Conservation (phyloP, 2,329 filamentous ascomycete genomes). For the Aureobasidium leucospermi region DNA sequence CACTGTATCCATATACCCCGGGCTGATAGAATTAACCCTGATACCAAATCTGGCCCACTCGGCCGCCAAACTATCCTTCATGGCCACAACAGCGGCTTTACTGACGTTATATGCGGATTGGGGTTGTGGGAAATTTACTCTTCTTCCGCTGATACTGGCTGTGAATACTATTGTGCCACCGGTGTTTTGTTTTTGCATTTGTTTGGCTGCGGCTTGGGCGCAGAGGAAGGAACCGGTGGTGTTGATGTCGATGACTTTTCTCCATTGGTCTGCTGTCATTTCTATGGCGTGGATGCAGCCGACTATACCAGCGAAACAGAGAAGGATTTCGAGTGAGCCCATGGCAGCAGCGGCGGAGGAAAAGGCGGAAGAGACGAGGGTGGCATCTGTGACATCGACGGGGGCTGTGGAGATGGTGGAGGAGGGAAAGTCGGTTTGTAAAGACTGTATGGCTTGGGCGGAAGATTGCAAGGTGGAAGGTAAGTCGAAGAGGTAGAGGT, state of each 20-base stretch:
- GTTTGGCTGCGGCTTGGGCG: constrained; percentile 55
- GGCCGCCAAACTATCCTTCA: constrained; percentile 59
- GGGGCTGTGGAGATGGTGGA: constrained; percentile 43
- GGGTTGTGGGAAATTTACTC: constrained; percentile 65
- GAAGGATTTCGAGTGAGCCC: constrained; percentile 48
- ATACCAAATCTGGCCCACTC: constrained; percentile 70
- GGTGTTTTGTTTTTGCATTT: constrained; percentile 45
- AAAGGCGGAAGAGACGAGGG: constrained; percentile 39
- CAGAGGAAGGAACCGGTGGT: constrained; percentile 63
- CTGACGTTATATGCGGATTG: constrained; percentile 54
- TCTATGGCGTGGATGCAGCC: constrained; percentile 54
- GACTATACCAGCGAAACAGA: constrained; percentile 64
- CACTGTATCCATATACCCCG: constrained; percentile 72
- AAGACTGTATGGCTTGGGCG: constrained; percentile 34
- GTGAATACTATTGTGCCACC: constrained; percentile 60
- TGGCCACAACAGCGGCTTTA: constrained; percentile 58
- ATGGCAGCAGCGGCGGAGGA: constrained; percentile 35
- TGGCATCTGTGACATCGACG: constrained; percentile 54
- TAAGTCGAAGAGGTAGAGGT: constrained; percentile 56
- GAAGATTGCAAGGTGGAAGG: constrained; percentile 35
- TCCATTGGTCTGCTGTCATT: constrained; percentile 52
- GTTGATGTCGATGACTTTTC: constrained; percentile 62
- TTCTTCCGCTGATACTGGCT: constrained; percentile 60
- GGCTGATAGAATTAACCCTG: constrained; percentile 61
- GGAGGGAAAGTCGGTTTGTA: constrained; percentile 49